Base-by-base conservation (phyloP, 768 basidiomycete genomes). In the Phanerochaete carnosa region DNA sequence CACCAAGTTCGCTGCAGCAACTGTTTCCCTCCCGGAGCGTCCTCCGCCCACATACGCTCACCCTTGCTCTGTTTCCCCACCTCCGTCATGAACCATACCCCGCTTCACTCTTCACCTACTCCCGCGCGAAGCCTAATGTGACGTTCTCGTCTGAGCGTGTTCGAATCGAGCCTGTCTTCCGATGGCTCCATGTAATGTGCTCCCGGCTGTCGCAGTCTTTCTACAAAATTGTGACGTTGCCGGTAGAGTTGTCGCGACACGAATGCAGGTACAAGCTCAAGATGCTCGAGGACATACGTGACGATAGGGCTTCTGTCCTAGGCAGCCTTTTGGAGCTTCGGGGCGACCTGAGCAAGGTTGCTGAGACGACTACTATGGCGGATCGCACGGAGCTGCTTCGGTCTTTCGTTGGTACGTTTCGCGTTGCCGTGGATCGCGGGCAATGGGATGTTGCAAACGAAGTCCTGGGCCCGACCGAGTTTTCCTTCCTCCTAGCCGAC, bases 11-110 rank as follows among this genome's bases (percentile, higher is more conserved):
- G 23, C 63, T 89, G 7, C 75, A 76, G 47, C 75, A 70, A 55
- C 72, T 85, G 13, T 83, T 86, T 58, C 78, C 81, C 16, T 73
- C 78, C n/a, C 70, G 62, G 2, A 74, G 74, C 45, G 73, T 76
- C 39, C 71, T 82, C 49, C 85, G 77, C 22, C 83, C 76, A 0
- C 78, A 77, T 39, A 71, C 77, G n/a, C 72, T 90, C 37, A 76
- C 83, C 26, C 76, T 80, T 19, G 78, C 85, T 0, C 74, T 90
- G 55, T 92, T 91, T 70, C 90, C 89, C 16, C 87, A 92, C 69
- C 75, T 88, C 26, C 69, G 71, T 55, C 62, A 68, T 46, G 67
- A 72, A 47, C 71, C 72, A 15, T 71, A 70, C 67, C 52, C 60
- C 6, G 51, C 51, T 11, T 32, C 28, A 29, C 29, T 52, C 51